Percentiles rank a stretch among this genome's conserved stretches.
phyloP scores from a whole-genome alignment of 305 asterid species.

The Fraxinus sp. region DNA sequence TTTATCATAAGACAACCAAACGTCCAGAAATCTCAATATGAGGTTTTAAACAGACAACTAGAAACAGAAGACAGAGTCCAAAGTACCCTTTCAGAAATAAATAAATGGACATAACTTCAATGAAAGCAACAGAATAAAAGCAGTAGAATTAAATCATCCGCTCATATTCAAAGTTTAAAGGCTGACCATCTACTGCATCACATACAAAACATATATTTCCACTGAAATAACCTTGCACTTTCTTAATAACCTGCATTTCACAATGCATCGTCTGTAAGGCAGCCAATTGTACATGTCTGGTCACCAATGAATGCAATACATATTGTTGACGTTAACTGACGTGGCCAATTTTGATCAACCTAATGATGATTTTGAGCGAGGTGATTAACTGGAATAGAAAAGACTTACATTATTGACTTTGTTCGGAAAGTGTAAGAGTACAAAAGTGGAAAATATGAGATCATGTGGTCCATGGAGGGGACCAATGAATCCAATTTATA shows the following conservation, averaged over 20 bases:
- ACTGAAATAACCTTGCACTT: neutral
- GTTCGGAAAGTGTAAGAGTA: too few species aligned
- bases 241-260: neutral
- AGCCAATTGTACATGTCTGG: neutral
- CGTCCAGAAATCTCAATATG: neutral
- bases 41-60: neutral
- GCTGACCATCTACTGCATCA: neutral
- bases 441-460: too few species aligned
- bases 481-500: too few species aligned
- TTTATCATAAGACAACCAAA: neutral
- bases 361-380: too few species aligned
- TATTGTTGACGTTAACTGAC: too few species aligned
- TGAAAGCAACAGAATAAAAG: neutral
- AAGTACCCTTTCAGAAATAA: neutral
- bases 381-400: too few species aligned
- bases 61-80: neutral
- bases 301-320: neutral
- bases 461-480: too few species aligned
- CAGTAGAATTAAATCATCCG: neutral
- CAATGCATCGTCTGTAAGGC: neutral
- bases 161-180: neutral
- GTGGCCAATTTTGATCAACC: too few species aligned
- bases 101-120: neutral
- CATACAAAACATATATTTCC: neutral
- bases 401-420: too few species aligned